phyloP scores from a whole-genome alignment of 1,284 basidiomycete species.

The Microbotryum lychnidis-dioicae region DNA sequence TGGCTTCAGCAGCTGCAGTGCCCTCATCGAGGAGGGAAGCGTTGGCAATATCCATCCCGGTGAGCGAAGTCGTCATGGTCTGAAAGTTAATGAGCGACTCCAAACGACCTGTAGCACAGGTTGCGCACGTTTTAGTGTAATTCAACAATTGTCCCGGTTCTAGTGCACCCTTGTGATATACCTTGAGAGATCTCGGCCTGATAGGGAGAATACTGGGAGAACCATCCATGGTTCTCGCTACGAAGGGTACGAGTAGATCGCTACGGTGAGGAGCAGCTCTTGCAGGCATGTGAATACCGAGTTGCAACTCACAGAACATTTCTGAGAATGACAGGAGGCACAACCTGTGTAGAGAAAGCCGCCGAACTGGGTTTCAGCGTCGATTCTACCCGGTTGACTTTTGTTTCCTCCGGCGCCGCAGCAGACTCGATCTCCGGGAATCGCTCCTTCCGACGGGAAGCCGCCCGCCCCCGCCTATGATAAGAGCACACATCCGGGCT shows the following conservation, averaged over 20 bases:
- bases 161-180: conserved; percentile 37
- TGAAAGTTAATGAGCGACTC: conserved; percentile 97
- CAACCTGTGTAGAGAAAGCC: conserved; percentile 46
- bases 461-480: background rate
- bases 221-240: conserved; percentile 96
- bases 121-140: conserved; percentile 1
- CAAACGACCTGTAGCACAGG: conserved; percentile 60
- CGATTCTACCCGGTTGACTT: too few species aligned
- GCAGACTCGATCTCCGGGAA: background rate
- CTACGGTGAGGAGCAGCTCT: background rate
- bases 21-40: conserved; percentile 69
- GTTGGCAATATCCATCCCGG: conserved; percentile 88
- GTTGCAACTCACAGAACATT: conserved; percentile 51
- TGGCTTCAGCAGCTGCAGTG: conserved; percentile 86
- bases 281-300: background rate
- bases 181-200: conserved; percentile 88
- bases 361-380: too few species aligned
- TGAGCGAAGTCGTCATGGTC: conserved; percentile 91
- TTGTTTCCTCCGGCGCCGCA: too few species aligned
- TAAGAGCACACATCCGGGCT: background rate
- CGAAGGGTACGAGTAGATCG: background rate
- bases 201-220: conserved; percentile 88
- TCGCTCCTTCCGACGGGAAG: background rate
- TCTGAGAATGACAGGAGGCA: conserved; percentile 84
- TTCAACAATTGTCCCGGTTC: background rate